phyloP scores from a whole-genome alignment of 805 yeast species.

The Wickerhamiella dianesei region DNA sequence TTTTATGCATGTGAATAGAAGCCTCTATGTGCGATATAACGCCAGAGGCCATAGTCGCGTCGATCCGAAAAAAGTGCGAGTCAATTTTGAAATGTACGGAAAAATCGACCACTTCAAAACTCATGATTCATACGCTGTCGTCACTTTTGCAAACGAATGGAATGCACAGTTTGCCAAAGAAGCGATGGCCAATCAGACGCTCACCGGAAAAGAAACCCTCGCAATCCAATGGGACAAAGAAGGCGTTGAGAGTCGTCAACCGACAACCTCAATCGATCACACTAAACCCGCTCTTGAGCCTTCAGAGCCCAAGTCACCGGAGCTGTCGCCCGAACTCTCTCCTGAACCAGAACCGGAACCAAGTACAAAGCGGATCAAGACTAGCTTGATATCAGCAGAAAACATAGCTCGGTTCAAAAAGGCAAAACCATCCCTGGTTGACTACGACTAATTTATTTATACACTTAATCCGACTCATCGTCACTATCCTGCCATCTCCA shows the following conservation, averaged over 20 bases:
- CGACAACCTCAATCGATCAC: too few species aligned
- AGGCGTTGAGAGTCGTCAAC: background rate
- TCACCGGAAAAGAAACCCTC: constrained; percentile 53
- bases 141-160: constrained; percentile 51
- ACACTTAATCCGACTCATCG: constrained; percentile 1
- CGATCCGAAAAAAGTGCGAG: constrained; percentile 30
- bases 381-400: background rate
- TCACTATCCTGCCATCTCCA: constrained; percentile 15
- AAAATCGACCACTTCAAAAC: constrained; percentile 38
- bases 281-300: background rate
- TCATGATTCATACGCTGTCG: constrained; percentile 60
- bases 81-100: constrained; percentile 64
- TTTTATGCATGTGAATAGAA: constrained; percentile 51
- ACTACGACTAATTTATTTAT: constrained; percentile 31
- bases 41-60: constrained; percentile 28
- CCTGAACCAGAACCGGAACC: background rate
- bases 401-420: background rate
- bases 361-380: background rate
- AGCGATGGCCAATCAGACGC: constrained; percentile 76
- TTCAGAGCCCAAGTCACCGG: background rate
- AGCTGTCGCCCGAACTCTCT: background rate
- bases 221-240: constrained; percentile 56
- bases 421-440: constrained; percentile 44
- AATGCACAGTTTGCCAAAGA: constrained; percentile 93
- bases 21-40: constrained; percentile 54